Evolutionary conservation across 139 green algal species (phyloP).

Genomic region (Chara braunii): DNA sequence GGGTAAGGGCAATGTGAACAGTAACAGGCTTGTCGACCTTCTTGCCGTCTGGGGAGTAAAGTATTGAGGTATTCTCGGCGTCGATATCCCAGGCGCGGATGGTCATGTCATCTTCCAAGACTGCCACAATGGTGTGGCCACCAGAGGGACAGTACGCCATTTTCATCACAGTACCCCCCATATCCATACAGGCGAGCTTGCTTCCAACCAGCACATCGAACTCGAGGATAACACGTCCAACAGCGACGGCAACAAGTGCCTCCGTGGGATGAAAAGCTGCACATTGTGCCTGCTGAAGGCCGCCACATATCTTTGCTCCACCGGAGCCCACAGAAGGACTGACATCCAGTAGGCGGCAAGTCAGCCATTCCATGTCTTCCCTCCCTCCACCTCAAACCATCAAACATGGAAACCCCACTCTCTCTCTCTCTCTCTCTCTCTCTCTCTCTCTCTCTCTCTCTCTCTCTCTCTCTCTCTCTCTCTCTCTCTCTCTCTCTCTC

Average conservation of each 20-base stretch:
- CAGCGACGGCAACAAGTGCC: conserved; percentile 19
- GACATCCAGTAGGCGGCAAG: too few relatives aligned
- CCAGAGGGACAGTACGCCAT: conserved; percentile 26
- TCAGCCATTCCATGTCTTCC: too few relatives aligned
- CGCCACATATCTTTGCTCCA: too few relatives aligned
- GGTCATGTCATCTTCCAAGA: conserved; percentile 33
- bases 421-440: too few relatives aligned
- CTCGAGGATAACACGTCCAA: conserved; percentile 22
- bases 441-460: too few relatives aligned
- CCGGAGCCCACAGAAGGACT: too few relatives aligned
- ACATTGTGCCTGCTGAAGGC: conserved; percentile 21
- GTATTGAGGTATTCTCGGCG: conserved; percentile 18
- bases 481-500: too few relatives aligned
- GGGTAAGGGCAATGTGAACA: conserved; percentile 34
- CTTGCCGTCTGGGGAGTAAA: conserved; percentile 29
- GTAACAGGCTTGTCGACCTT: too few relatives aligned
- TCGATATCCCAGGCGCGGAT: conserved; percentile 39
- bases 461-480: too few relatives aligned
- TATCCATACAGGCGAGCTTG: conserved; percentile 31
- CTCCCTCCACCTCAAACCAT: too few relatives aligned
- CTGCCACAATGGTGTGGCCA: conserved; percentile 27
- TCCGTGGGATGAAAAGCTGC: conserved; percentile 29
- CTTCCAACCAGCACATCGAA: conserved; percentile 33
- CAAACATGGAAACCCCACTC: too few relatives aligned
- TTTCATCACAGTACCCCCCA: conserved; percentile 18